These are phyloP conservation scores for Juglanconis sp. DNA, from an alignment of 2,329 filamentous ascomycete species.

Conservation along the genomic window DNA sequence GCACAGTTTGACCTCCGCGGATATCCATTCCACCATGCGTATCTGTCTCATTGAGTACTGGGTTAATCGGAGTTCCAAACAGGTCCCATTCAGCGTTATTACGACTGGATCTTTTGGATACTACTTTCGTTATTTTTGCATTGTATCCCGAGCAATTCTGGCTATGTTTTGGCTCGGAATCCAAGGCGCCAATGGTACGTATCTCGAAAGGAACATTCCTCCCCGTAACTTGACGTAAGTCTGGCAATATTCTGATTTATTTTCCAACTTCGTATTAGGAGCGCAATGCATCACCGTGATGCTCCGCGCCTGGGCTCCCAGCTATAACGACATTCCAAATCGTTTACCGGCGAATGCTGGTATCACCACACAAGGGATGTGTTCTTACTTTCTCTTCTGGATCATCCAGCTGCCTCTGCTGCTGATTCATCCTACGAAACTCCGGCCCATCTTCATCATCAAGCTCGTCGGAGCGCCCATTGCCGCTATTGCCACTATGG, in stretches of 20 bases:
- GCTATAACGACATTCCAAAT: conserved; percentile 51
- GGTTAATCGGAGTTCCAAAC: too few species aligned
- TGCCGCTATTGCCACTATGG: conserved; percentile 60
- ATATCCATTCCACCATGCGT: conserved; percentile 17
- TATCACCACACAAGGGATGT: conserved; percentile 54
- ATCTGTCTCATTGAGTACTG: too few species aligned
- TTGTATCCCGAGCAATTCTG: conserved; percentile 40
- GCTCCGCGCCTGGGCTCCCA: conserved; percentile 50
- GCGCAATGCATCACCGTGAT: conserved; percentile 46
- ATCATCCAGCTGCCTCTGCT: conserved; percentile 50
- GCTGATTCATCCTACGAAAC: conserved; percentile 39
- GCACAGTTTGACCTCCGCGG: too few species aligned
- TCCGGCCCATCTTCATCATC: conserved; percentile 36
- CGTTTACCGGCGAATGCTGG: conserved; percentile 47
- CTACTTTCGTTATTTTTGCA: conserved; percentile 34
- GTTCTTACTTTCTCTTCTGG: conserved; percentile 50
- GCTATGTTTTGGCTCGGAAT: conserved; percentile 61
- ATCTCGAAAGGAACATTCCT: not conserved
- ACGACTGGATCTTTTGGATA: conserved; percentile 44
- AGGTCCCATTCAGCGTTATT: conserved; percentile 41
- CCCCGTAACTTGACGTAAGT: not conserved
- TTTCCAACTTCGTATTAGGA: conserved; percentile 23
- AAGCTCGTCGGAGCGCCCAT: conserved; percentile 51
- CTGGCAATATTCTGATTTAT: not conserved
- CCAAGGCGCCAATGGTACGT: conserved; percentile 54